phyloP scores from a whole-genome alignment of 352 stramenopile genomes.

The Pythium grandisporangium region DNA sequence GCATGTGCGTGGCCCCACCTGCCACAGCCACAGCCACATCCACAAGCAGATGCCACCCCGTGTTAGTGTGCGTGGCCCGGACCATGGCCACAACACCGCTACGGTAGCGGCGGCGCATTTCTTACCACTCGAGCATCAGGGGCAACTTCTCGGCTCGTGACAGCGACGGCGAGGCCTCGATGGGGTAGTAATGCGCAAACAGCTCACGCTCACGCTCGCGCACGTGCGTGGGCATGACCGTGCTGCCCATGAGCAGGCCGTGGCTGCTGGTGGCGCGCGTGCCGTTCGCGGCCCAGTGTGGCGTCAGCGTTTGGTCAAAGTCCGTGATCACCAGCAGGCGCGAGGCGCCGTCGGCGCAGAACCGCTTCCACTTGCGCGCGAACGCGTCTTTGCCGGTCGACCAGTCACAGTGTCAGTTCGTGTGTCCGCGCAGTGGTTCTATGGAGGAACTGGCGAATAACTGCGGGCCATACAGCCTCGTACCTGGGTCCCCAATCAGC shows the following conservation, averaged over 20 bases:
- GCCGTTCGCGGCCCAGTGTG: slow-evolving; percentile 33
- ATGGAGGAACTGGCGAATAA: background rate
- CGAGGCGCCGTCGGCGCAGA: slow-evolving; percentile 47
- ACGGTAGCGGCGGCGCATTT: too few relatives aligned
- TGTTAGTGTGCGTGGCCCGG: too few relatives aligned
- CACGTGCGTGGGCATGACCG: slow-evolving; percentile 27
- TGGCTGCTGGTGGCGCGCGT: slow-evolving; percentile 13
- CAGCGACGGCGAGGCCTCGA: slow-evolving; percentile 60
- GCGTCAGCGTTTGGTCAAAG: slow-evolving; percentile 78
- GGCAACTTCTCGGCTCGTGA: slow-evolving; percentile 65
- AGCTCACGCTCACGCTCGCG: slow-evolving; percentile 14
- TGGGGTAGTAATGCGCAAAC: slow-evolving; percentile 73
- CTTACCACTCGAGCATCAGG: slow-evolving; percentile 72
- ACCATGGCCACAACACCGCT: too few relatives aligned
- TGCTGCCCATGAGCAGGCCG: slow-evolving; percentile 34
- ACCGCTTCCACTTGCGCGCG: slow-evolving; percentile 69
- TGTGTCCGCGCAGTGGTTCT: background rate
- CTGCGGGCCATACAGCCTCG: too few relatives aligned
- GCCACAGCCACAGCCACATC: background rate
- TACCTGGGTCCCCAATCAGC: slow-evolving; percentile 2
- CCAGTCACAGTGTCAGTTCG: background rate
- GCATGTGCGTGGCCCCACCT: slow-evolving; percentile 38
- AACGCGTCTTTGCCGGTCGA: slow-evolving; percentile 32
- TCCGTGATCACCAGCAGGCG: slow-evolving; percentile 75
- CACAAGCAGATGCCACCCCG: too few relatives aligned